phyloP scores from a whole-genome alignment of 257 asterid genomes.

The Pogostemon cablin region DNA sequence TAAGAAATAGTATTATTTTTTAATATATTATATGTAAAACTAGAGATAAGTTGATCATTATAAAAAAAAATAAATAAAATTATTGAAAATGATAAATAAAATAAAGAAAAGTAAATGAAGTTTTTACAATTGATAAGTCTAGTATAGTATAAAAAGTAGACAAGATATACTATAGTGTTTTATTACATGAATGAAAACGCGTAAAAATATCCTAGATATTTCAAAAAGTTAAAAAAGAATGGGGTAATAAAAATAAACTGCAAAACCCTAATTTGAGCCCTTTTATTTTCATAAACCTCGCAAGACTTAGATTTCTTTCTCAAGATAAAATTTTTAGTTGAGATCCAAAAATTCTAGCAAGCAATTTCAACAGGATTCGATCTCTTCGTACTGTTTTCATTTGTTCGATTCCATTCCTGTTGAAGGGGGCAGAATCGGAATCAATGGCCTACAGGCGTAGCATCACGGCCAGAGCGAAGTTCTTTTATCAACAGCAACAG shows the following conservation, averaged over 20 bases:
- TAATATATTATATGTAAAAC: no score
- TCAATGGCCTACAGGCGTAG: conserved; percentile 79
- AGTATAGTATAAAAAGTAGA: no score
- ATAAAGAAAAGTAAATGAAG: no score
- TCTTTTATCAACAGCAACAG: conserved; percentile 69
- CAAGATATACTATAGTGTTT: no score
- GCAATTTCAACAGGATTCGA: background rate
- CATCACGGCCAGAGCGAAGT: conserved; percentile 62
- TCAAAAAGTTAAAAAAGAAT: no score
- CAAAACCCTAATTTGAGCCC: conserved; percentile 25
- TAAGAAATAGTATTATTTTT: no score
- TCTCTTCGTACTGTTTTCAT: background rate
- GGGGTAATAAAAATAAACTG: background rate
- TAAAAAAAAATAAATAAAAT: no score
- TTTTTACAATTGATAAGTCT: no score
- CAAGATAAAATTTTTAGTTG: background rate
- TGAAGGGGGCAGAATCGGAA: conserved; percentile 14
- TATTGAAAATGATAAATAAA: no score
- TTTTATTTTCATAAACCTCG: conserved; percentile 3
- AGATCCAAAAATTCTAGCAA: conserved; percentile 18
- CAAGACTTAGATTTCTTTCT: conserved; percentile 19
- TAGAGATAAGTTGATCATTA: no score
- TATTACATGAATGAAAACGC: no score
- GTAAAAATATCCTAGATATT: no score
- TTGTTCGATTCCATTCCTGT: background rate